A percentile compares a stretch with the other conserved stretches of the same genome.
Conservation (phyloP, 2,329 filamentous ascomycete genomes). For the Fusarium sp. region DNA sequence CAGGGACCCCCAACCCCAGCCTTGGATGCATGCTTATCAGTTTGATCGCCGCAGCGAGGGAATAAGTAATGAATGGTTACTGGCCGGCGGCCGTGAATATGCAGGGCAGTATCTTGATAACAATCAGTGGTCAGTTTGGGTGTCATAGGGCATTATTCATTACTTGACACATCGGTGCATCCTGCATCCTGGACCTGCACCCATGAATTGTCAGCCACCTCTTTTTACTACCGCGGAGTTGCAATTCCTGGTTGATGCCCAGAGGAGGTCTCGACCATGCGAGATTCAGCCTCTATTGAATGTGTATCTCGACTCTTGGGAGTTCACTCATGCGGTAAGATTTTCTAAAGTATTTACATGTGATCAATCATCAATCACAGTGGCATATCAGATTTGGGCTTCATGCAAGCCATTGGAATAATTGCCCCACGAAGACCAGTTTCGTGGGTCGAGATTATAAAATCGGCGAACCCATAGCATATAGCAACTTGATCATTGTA, state of each 20-base stretch:
- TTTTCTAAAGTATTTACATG: neutral
- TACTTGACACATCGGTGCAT: conserved; percentile 25
- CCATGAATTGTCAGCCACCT: neutral
- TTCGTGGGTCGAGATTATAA: no score
- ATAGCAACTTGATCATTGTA: no score
- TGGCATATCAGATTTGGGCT: conserved; percentile 1
- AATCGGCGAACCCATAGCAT: no score
- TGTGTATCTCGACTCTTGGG: neutral
- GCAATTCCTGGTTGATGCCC: neutral
- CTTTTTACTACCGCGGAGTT: conserved; percentile 18
- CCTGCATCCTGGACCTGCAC: neutral
- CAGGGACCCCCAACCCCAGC: conserved; percentile 3
- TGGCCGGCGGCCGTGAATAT: conserved; percentile 19
- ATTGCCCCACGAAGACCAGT: neutral
- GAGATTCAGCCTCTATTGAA: neutral
- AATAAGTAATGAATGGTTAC: conserved; percentile 3
- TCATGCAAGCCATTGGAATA: conserved; percentile 1
- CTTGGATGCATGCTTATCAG: conserved; percentile 21
- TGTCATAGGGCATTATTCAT: conserved; percentile 23
- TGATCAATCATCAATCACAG: neutral
- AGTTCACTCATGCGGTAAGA: neutral
- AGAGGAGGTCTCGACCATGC: neutral
- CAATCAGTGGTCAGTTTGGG: neutral
- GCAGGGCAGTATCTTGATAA: conserved; percentile 25
- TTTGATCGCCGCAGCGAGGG: neutral